Evolutionary conservation across 2,329 filamentous ascomycete species (phyloP).

Genomic region (Cryphonectria nitschkei): DNA sequence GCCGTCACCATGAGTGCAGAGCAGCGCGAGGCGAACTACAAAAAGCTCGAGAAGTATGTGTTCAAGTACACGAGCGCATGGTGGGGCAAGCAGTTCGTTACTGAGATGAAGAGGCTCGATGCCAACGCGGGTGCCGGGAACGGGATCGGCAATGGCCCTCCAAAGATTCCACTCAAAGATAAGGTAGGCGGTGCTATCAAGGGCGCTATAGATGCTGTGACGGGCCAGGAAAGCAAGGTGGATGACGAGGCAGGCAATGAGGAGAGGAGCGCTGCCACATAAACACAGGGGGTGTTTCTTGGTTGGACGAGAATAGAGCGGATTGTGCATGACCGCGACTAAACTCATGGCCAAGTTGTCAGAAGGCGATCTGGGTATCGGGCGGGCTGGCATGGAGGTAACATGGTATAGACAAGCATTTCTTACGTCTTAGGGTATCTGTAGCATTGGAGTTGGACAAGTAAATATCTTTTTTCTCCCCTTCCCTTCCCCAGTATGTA

Average conservation of each 20-base stretch:
- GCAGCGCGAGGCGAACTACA: conserved; percentile 82
- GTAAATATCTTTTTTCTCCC: neutral
- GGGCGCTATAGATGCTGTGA: conserved; percentile 24
- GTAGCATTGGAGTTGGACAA: conserved; percentile 17
- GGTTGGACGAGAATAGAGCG: neutral
- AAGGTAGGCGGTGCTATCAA: conserved; percentile 24
- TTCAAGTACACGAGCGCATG: conserved; percentile 97
- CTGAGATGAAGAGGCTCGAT: conserved; percentile 69
- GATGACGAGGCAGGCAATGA: conserved; percentile 18
- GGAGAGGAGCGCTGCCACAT: conserved; percentile 17
- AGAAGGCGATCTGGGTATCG: neutral
- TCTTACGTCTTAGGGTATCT: conserved; percentile 9
- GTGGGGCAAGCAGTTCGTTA: conserved; percentile 94
- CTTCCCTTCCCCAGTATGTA: neutral
- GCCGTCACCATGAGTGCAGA: conserved; percentile 96
- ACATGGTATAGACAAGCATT: conserved; percentile 2
- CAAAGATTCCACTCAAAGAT: conserved; percentile 29
- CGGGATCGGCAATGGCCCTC: conserved; percentile 25
- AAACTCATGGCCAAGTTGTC: neutral
- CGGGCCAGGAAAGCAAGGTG: neutral
- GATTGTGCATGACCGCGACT: neutral
- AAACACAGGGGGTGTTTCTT: neutral
- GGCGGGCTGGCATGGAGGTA: neutral
- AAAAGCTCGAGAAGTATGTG: conserved; percentile 91
- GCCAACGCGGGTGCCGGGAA: conserved; percentile 33